phyloP scores from a whole-genome alignment of 2,329 filamentous ascomycete species.

The Torrubiella hemipterigena region DNA sequence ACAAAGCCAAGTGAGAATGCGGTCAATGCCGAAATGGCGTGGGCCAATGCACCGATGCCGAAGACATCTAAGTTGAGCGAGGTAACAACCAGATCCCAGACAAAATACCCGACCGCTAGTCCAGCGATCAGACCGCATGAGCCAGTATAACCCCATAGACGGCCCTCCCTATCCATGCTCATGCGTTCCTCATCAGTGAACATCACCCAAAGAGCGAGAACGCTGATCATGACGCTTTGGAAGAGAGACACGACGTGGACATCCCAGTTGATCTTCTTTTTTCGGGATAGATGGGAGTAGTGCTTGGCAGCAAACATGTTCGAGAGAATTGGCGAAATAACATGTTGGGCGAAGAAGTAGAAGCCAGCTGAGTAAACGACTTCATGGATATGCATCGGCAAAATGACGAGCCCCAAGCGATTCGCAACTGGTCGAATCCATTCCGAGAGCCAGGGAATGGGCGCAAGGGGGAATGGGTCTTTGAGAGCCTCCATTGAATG shows the following conservation, averaged over 20 bases:
- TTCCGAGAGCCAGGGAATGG: conserved; percentile 42
- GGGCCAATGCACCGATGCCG: conserved; percentile 63
- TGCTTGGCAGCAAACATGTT: conserved; percentile 45
- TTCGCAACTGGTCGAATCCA: conserved; percentile 54
- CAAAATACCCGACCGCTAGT: conserved; percentile 68
- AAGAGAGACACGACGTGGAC: conserved; percentile 76
- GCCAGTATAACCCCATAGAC: conserved; percentile 69
- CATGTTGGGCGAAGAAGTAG: conserved; percentile 57
- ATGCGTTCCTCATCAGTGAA: conserved; percentile 53
- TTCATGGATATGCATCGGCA: conserved; percentile 70
- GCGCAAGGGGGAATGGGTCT: conserved; percentile 58
- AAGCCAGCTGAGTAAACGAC: conserved; percentile 51
- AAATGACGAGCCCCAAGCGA: conserved; percentile 46
- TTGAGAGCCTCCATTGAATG: conserved; percentile 41
- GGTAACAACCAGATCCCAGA: conserved; percentile 70
- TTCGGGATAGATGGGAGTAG: conserved; percentile 53
- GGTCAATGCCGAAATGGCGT: conserved; percentile 60
- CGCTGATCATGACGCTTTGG: conserved; percentile 62
- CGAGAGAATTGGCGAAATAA: conserved; percentile 57
- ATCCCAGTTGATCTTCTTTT: conserved; percentile 66
- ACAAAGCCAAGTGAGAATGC: conserved; percentile 75
- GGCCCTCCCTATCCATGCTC: conserved; percentile 53
- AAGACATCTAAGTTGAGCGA: conserved; percentile 58
- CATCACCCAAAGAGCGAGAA: conserved; percentile 64
- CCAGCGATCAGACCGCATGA: conserved; percentile 61